Base-by-base conservation (phyloP, 1,284 basidiomycete genomes). In the Microbotryomycetes sp. region DNA sequence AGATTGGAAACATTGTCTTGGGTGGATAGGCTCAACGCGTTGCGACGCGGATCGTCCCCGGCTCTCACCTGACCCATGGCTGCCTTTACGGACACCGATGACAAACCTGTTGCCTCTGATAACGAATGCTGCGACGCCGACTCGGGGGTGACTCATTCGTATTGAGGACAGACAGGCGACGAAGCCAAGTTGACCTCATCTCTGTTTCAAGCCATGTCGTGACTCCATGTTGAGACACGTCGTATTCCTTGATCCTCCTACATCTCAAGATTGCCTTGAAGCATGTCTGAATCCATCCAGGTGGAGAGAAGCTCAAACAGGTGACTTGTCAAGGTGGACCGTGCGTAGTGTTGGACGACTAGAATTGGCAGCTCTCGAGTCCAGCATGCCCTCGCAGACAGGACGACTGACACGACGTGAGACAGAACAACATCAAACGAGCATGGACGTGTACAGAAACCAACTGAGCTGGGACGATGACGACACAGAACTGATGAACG, bases 81-180 rank as follows among this genome's bases (percentile, higher is more conserved):
- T 65, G 16, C 74, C 73, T 28, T 68, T 72, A 1, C 74, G 69
- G 29, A 71, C 64, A 14, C 74, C 74, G 19, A 70, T 53, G 28
- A 75, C 64, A 25, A 74, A 66, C 23, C 67, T 51, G 16, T 67
- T 61, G 1, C 46, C 26, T n/a, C 59, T 68, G 58, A 72, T 48
- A 28, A 75, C 63, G 56, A 74, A 74, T 46, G 70, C 69, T 30
- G 65, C 74, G 14, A 74, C 68, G 49, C 74, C 74, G 29, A 74
- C 73, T 5, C 60, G 60, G 0, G 62, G 60, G 2, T 22, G 25
- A 12, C 29, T 15, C 58, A 42, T 50, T 22, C 2, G 29, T 15
- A n/a, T n/a, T n/a, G n/a, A n/a, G n/a, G n/a, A n/a, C n/a, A n/a
- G n/a, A n/a, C n/a, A n/a, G n/a, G n/a, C n/a, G n/a, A n/a, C n/a